Percentiles rank a stretch among this genome's conserved stretches.
These are phyloP conservation scores for Phialemonium atrogriseum DNA, from an alignment of 2,329 filamentous ascomycete species.

Conservation along the genomic window DNA sequence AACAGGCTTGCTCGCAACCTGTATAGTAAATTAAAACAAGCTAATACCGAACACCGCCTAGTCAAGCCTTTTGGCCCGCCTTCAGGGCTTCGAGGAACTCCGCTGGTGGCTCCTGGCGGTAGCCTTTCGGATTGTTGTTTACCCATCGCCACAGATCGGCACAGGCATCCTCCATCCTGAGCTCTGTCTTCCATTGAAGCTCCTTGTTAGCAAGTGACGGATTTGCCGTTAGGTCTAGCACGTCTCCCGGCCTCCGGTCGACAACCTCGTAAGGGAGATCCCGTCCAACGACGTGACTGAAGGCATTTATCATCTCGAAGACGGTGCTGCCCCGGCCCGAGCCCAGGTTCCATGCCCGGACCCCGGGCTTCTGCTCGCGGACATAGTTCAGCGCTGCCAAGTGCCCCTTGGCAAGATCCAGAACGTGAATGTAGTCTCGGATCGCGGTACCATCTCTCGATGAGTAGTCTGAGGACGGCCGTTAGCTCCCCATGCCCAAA, in stretches of 20 bases:
- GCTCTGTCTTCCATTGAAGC: slow-evolving; percentile 84
- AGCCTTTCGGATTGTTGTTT: slow-evolving; percentile 91
- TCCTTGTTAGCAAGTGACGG: slow-evolving; percentile 80
- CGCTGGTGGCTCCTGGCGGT: slow-evolving; percentile 82
- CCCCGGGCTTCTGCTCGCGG: slow-evolving; percentile 73
- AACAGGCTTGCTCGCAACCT: no score
- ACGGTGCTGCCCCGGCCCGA: slow-evolving; percentile 93
- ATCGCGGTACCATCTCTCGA: slow-evolving; percentile 90
- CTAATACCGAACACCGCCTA: no score
- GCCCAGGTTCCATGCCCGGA: slow-evolving; percentile 94
- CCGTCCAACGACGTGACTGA: slow-evolving; percentile 76
- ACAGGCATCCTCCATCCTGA: slow-evolving; percentile 87
- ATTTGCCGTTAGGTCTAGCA: slow-evolving; percentile 90
- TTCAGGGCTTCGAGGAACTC: slow-evolving; percentile 63
- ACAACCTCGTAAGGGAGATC: slow-evolving; percentile 83
- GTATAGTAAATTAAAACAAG: no score
- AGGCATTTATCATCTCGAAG: slow-evolving; percentile 95
- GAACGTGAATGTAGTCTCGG: slow-evolving; percentile 95
- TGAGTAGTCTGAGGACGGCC: slow-evolving; percentile 65
- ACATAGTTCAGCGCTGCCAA: slow-evolving; percentile 86
- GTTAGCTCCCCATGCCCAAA: slow-evolving; percentile 10
- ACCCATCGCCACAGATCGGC: slow-evolving; percentile 96
- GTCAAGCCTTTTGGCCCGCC: slow-evolving; percentile 21
- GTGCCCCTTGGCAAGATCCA: slow-evolving; percentile 82
- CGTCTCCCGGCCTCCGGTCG: slow-evolving; percentile 75